Evolutionary conservation across 2,329 filamentous ascomycete species (phyloP), one percentile per base, ranked within the genome.

Genomic region (Biscogniauxia sp.): DNA sequence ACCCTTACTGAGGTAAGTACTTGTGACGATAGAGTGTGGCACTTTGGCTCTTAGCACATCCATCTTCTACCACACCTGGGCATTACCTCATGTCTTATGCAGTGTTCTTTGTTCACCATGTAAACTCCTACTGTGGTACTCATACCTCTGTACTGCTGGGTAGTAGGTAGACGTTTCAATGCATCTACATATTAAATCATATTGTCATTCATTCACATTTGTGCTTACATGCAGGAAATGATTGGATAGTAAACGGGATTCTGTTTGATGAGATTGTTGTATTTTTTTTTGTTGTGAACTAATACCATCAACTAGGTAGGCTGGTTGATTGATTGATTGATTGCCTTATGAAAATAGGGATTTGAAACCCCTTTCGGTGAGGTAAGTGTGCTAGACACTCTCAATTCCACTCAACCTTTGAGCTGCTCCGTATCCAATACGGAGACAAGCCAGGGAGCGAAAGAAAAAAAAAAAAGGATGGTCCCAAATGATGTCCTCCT

Each of bases 401-500:
- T 20, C 20, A 28, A 60, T 65, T 67, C 69, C 69, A 68, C 69
- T 70, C 68, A 53, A 71, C 69, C 69, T 68, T 69, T 64, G 64
- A 65, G 57, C 61, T 52, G 53, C 64, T 66, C 62, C 60, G 23
- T 32, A 54, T 63, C 53, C 56, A 55, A 32, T 32, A 32, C 11
- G 6, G 55, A 62, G 60, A 41, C 64, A 61, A 58, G 64, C 68
- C 65, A 72, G 70, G 70, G 70, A 71, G 70, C 70, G 68, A 67
- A 68, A 62, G 13, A 41, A 15, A 45, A 45, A 6, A n/a, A 45
- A 45, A 45, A 45, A n/a, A n/a, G 11, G 13, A 45, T n/a, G 56
- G 54, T 60, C 63, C 66, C 62, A 59, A 5, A 7, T 32, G 28
- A 32, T 32, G 9, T 32, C 3, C 28, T 32, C 3, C 28, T 32